Evolutionary conservation across 495 filamentous ascomycete genomes (phyloP).

Genomic region (Venustampulla echinocandica): DNA sequence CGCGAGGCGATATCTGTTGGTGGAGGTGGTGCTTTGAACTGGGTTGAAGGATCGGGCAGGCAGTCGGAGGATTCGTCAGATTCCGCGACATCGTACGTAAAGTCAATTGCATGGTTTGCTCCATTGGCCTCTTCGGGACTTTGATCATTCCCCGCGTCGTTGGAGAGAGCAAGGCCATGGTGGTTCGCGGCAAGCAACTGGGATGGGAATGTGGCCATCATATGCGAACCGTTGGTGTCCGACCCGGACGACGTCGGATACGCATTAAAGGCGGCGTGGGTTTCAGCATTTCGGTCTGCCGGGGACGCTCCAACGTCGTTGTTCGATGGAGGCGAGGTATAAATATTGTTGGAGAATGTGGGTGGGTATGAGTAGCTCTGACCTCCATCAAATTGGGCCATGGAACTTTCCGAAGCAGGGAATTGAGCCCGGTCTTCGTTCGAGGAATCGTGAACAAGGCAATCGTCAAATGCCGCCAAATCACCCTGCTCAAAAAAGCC

Average conservation of each 20-base stretch:
- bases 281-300: slow-evolving; percentile 6
- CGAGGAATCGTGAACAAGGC: slow-evolving; percentile 5
- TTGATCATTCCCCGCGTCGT: slow-evolving; percentile 8
- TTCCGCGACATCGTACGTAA: slow-evolving; percentile 14
- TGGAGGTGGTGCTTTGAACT: slow-evolving; percentile 22
- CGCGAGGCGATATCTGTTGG: slow-evolving; percentile 22
- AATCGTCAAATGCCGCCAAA: slow-evolving; percentile 2
- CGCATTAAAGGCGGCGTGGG: slow-evolving; percentile 12
- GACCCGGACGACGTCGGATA: slow-evolving; percentile 7
- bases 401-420: slow-evolving; percentile 6
- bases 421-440: slow-evolving; percentile 20
- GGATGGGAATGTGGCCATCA: slow-evolving; percentile 13
- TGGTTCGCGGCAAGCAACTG: too few species aligned
- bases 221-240: slow-evolving; percentile 1
- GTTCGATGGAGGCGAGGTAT: slow-evolving; percentile 6
- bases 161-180: not conserved
- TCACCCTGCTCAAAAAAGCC: slow-evolving; percentile 8
- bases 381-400: slow-evolving; percentile 8
- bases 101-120: slow-evolving; percentile 5
- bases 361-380: slow-evolving; percentile 10
- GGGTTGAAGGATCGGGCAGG: slow-evolving; percentile 15
- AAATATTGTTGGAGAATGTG: slow-evolving; percentile 9
- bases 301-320: slow-evolving; percentile 10
- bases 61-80: slow-evolving; percentile 13
- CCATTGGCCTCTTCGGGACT: slow-evolving; percentile 13